Evolutionary conservation across 192 early-diverging fungal species (phyloP).

Genomic region (Spizellomyces sp.): DNA sequence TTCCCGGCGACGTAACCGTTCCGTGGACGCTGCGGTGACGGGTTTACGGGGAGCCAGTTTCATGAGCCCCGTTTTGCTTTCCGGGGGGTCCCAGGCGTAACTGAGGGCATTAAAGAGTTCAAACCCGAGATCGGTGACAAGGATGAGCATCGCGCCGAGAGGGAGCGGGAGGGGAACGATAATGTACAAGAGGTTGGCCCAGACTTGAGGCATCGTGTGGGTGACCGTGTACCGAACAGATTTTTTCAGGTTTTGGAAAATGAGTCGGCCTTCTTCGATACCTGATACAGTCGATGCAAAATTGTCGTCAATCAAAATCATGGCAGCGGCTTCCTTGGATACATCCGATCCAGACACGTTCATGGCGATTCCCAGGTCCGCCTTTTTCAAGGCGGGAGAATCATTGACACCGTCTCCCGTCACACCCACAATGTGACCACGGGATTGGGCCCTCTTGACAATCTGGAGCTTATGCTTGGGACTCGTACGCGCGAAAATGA

Average conservation of each 20-base stretch:
- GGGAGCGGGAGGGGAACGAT: constrained; percentile 84
- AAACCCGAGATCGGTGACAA: constrained; percentile 93
- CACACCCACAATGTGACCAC: constrained; percentile 97
- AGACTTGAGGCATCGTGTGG: constrained; percentile 89
- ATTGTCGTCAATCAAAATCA: constrained; percentile 98
- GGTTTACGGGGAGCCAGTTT: constrained; percentile 87
- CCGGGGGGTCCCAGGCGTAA: constrained; percentile 91
- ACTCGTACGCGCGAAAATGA: constrained; percentile 95
- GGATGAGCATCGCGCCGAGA: constrained; percentile 79
- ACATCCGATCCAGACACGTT: constrained; percentile 94
- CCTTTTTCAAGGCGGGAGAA: constrained; percentile 94
- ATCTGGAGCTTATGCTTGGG: constrained; percentile 98
- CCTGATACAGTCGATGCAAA: constrained; percentile 93
- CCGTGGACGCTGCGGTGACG: constrained; percentile 76
- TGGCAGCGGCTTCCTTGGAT: constrained; percentile 90
- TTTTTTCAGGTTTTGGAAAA: constrained; percentile 96
- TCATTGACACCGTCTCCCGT: constrained; percentile 98
- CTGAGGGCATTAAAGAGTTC: constrained; percentile 84
- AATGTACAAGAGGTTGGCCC: constrained; percentile 80
- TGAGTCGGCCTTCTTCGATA: constrained; percentile 93
- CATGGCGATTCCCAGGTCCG: constrained; percentile 98
- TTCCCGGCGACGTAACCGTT: constrained; percentile 59
- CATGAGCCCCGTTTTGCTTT: constrained; percentile 79
- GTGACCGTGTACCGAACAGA: constrained; percentile 90
- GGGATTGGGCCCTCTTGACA: constrained; percentile 84